Base-by-base conservation (phyloP, 306 rosid genomes). In the Vigna nakashimae region DNA sequence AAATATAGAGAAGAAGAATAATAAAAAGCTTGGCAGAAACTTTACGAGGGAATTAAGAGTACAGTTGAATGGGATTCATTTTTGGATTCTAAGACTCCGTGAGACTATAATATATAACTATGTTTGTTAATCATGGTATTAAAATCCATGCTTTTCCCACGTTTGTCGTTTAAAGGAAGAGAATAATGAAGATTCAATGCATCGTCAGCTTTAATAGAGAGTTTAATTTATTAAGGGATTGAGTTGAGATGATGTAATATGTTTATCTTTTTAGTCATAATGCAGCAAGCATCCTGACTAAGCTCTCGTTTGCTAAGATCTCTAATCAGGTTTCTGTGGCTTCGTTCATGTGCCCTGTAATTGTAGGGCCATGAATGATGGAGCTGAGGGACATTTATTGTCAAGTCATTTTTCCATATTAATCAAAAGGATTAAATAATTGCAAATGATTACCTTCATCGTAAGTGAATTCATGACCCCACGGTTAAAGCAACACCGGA, bases 91-190 rank as follows among this genome's bases (percentile, higher is more conserved):
- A 38, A 65, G 68, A 38, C 57, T 73, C 73, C 69, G 68, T 36
- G 38, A n/a, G 48, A 67, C 40, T 42, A 42, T 42, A 9, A 42
- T 72, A 30, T 30, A 30, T 28, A 28, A 63, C 4, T 24, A 24
- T 52, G 75, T 9, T 79, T 60, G 78, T 56, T 71, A 84, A 84
- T 86, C 56, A 90, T 86, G 85, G 81, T 49, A 59, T 70, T 30
- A 43, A 38, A 76, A 86, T 57, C 87, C 86, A 79, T 81, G 82
- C 88, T 83, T 88, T 88, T 66, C 71, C 80, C 87, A 89, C 79
- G 82, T 78, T 85, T 84, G 90, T 87, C 88, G 88, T 83, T 72
- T 63, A 86, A 89, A 85, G 85, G 68, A 78, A 83, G 82, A 42
- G 63, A 85, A 83, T 76, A 78, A 75, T 84, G 81, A 69, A 74